Evolutionary conservation across 2,329 filamentous ascomycete species (phyloP).

Genomic region (Cephalotrichum gorgonifer): DNA sequence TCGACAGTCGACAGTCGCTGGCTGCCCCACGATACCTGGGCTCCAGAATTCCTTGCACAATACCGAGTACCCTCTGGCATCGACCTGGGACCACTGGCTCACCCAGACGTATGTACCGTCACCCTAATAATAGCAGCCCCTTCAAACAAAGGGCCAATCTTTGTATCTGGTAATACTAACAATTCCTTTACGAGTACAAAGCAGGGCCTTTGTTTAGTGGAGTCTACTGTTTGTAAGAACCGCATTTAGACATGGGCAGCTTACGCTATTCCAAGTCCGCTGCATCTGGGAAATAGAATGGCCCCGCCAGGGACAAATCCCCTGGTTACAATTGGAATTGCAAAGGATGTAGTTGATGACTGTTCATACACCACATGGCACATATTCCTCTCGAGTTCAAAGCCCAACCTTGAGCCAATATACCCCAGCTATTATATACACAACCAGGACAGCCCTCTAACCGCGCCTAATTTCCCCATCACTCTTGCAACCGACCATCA

Average conservation of each 20-base stretch:
- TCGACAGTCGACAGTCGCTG: no score
- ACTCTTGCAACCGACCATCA: neutral
- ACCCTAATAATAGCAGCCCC: no score
- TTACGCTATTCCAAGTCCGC: no score
- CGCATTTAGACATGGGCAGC: neutral
- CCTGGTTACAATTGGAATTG: no score
- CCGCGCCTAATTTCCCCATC: neutral
- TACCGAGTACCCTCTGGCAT: no score
- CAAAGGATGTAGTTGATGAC: neutral
- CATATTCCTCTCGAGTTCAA: neutral
- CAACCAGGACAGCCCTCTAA: neutral
- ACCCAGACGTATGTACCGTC: no score
- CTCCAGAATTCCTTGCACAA: no score
- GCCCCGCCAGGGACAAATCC: neutral
- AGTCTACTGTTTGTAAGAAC: neutral
- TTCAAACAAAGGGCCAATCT: neutral
- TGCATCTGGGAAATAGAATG: neutral
- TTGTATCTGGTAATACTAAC: neutral
- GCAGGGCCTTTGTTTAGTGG: neutral
- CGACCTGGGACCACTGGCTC: no score
- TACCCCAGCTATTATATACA: neutral
- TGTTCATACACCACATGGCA: neutral
- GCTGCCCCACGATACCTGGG: no score
- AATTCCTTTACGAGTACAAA: neutral
- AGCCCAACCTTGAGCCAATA: neutral